Base-by-base conservation (phyloP, 148 eudicot genomes). In the Cornus florida region DNA sequence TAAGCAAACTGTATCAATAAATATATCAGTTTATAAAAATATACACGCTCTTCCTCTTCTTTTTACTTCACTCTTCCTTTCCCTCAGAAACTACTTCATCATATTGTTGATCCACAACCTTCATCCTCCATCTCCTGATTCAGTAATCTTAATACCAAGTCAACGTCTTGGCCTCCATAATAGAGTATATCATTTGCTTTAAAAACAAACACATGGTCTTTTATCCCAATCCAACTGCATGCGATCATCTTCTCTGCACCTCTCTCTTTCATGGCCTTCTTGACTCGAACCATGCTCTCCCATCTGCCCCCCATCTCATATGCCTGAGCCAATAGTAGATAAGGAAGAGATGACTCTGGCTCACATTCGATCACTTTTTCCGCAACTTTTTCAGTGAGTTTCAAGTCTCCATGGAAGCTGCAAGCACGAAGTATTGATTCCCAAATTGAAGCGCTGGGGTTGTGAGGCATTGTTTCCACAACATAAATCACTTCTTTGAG, bases 261-360 rank as follows among this genome's bases (percentile, higher is more conserved):
- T 67, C 71, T 85, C 84, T 78, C 89, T 75, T 86, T 80, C 93
- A 91, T 90, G 76, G 78, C 38, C 82, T 84, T 85, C 76, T 77
- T 92, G 78, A 94, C 90, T 19, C 94, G 89, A 67, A 90, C 92
- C 72, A 83, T 67, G 68, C 95, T 88, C 81, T 94, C 98, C 97
- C 97, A 94, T 84, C 78, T 91, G 35, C 92, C 93, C 81, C 85
- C 86, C 77, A 77, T 81, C 71, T 91, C 95, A 81, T 92, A 92
- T 35, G 86, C 86, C 56, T 78, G 88, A 67, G 88, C 84, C 84
- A 94, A 75, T 43, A 91, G 83, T 77, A 85, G 65, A 80, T 85
- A 92, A 60, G 97, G 92, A 31, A 94, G 80, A 31, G 86, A 87
- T 57, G 82, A 83, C 14, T 75, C 69, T 23, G 96, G 93, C 78